phyloP scores from a whole-genome alignment of 768 basidiomycete species.

The Kwoniella dendrophila region DNA sequence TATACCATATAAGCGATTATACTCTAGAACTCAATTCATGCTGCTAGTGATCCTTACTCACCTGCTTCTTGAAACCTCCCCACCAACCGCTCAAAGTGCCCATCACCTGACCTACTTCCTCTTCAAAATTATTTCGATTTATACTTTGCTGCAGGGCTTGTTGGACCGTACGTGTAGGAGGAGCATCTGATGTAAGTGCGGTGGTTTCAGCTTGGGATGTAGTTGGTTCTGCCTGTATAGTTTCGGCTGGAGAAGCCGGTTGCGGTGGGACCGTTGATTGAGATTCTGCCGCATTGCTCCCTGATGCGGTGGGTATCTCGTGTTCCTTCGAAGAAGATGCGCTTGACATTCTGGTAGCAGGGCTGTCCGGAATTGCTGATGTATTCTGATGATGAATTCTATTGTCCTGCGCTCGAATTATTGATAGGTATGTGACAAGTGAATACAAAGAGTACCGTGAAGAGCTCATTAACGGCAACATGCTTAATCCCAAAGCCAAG shows the following conservation, averaged over 20 bases:
- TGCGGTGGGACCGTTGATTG: not conserved
- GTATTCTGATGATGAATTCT: too few relatives aligned
- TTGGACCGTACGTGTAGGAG: conserved; percentile 16
- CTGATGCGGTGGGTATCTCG: not conserved
- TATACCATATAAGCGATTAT: too few relatives aligned
- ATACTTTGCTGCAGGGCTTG: conserved; percentile 35
- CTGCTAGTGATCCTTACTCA: conserved; percentile 51
- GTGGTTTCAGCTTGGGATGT: not conserved
- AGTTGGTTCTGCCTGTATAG: conserved; percentile 8
- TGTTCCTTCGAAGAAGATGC: not conserved
- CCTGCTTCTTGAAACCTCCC: conserved; percentile 90
- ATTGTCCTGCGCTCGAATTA: too few relatives aligned
- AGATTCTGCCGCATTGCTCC: not conserved
- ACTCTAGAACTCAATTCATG: conserved; percentile 4
- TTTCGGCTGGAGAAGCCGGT: conserved; percentile 24
- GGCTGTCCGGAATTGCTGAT: too few relatives aligned
- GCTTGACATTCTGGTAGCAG: too few relatives aligned
- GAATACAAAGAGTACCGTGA: too few relatives aligned
- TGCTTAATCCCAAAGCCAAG: too few relatives aligned
- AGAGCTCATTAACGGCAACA: too few relatives aligned
- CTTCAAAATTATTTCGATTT: conserved; percentile 61
- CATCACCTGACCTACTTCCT: conserved; percentile 85
- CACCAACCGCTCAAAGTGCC: conserved; percentile 71
- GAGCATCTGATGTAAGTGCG: not conserved
- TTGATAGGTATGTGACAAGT: too few relatives aligned